Evolutionary conservation across 352 stramenopile genomes (phyloP).

Genomic region (Phytophthora nicotianae): DNA sequence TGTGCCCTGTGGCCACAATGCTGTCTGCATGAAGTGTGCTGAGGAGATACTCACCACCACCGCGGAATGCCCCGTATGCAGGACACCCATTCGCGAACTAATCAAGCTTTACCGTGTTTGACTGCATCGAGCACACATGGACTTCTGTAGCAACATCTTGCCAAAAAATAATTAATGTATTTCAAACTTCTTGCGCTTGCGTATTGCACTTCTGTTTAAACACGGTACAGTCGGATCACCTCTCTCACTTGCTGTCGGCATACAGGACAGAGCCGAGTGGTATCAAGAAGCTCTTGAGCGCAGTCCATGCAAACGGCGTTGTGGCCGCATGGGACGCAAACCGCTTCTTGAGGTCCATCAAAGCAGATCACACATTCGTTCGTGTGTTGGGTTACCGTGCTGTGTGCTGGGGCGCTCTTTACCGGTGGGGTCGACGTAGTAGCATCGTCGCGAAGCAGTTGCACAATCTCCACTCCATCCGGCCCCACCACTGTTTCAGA

Average conservation of each 20-base stretch:
- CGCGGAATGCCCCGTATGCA: constrained; percentile 76
- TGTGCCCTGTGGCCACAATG: constrained; percentile 84
- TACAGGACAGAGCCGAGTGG: constrained; percentile 71
- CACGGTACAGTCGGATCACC: constrained; percentile 75
- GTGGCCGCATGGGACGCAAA: constrained; percentile 87
- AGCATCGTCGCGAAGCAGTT: constrained; percentile 47
- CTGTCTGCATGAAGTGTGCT: constrained; percentile 79
- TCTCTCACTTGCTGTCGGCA: constrained; percentile 78
- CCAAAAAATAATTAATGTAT: constrained; percentile 12
- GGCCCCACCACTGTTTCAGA: constrained; percentile 55
- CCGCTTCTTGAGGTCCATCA: constrained; percentile 70
- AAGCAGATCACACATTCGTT: constrained; percentile 87
- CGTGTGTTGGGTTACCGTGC: constrained; percentile 7
- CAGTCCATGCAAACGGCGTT: constrained; percentile 89
- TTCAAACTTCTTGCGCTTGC: neutral
- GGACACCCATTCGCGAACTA: constrained; percentile 66
- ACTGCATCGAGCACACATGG: neutral
- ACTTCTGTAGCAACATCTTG: neutral
- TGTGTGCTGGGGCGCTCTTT: constrained; percentile 12
- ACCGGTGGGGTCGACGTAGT: constrained; percentile 8
- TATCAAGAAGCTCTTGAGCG: constrained; percentile 66
- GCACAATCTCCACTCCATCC: constrained; percentile 84
- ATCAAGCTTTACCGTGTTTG: constrained; percentile 84
- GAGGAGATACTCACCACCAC: constrained; percentile 66
- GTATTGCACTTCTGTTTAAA: neutral